Percentiles rank a stretch among this genome's conserved stretches.
Evolutionary conservation across 768 basidiomycete genomes (phyloP).

Genomic region (Tylopilus rubrobrunneus): DNA sequence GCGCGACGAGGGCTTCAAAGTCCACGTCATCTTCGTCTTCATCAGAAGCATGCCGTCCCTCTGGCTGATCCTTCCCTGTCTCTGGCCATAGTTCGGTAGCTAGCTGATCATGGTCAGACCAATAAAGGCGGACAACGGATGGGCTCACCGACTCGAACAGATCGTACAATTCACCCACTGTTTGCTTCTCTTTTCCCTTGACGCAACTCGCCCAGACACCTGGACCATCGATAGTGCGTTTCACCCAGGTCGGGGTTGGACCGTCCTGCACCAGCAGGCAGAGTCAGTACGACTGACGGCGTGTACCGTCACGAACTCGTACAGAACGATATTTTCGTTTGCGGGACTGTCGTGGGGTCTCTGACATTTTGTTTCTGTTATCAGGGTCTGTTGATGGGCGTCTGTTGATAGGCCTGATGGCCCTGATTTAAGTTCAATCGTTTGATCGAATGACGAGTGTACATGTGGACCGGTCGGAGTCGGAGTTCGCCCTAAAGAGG

Average conservation of each 20-base stretch:
- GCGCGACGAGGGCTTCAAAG: slow-evolving; percentile 68
- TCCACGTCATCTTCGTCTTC: slow-evolving; percentile 42
- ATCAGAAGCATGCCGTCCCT: slow-evolving; percentile 29
- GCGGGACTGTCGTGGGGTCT: slow-evolving; percentile 18
- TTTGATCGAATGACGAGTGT: too few relatives aligned
- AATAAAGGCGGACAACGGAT: slow-evolving; percentile 3
- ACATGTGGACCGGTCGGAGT: too few relatives aligned
- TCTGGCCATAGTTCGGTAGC: slow-evolving; percentile 69
- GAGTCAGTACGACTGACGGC: slow-evolving; percentile 1
- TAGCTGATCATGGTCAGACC: slow-evolving; percentile 42
- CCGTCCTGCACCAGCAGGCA: slow-evolving; percentile 47
- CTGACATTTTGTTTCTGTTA: slow-evolving; percentile 16
- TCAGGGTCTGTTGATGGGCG: too few relatives aligned
- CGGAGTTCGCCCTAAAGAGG: too few relatives aligned
- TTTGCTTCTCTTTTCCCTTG: slow-evolving; percentile 78
- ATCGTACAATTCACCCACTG: slow-evolving; percentile 73
- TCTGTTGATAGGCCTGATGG: neutral
- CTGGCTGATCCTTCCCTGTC: slow-evolving; percentile 23
- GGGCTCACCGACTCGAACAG: slow-evolving; percentile 67
- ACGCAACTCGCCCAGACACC: slow-evolving; percentile 86
- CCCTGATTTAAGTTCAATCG: neutral
- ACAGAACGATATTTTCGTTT: slow-evolving; percentile 55
- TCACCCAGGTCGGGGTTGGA: slow-evolving; percentile 56
- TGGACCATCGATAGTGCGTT: slow-evolving; percentile 68
- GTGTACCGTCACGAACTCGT: slow-evolving; percentile 16